Base-by-base conservation (phyloP, 2,329 filamentous ascomycete species). In the Stromatinia cepivora region DNA sequence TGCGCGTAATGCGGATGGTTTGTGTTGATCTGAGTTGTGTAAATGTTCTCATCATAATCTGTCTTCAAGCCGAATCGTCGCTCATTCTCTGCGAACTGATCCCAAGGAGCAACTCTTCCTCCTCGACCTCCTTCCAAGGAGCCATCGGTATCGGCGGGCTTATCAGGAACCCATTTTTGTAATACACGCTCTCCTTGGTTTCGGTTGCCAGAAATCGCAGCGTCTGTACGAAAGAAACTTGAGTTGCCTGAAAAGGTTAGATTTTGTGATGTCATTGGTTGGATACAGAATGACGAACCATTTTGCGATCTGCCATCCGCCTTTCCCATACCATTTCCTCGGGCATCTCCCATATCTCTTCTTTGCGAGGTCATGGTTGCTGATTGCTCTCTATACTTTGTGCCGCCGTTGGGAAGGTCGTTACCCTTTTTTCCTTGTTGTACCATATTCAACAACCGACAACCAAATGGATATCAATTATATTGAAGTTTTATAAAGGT, bases 81-180 rank as follows among this genome's bases (percentile, higher is more conserved):
- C 80, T 96, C 92, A 77, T 98, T 98, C 72, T 87, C 90, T 70
- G 92, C 91, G 77, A 99, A 99, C 79, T 99, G 95, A 79, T 99
- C 94, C 95, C 95, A 99, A 13, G 81, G 83, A 58, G 73, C 75
- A 39, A 77, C 79, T 22, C 76, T 77, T 36, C 80, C 61, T 42
- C 78, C 61, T 46, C 78, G 79, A 17, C 77, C 77, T 31, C 80
- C 64, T 76, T 95, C 93, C 34, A 97, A 84, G 61, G 90, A 90
- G 73, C 92, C 84, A 76, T 94, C 90, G 53, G 87, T 79, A 39
- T 85, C 85, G 72, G 90, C 88, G 6, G 83, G 79, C 22, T 85
- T 79, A 73, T 89, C 89, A 9, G 92, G 88, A 68, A 93, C 87
- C 93, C 94, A 98, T 75, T 86, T 89, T 78, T 97, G 89, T 53